A percentile compares a stretch with the other conserved stretches of the same genome.
Evolutionary conservation across 257 asterid species (phyloP).

Genomic region (Penstemon eatonii): DNA sequence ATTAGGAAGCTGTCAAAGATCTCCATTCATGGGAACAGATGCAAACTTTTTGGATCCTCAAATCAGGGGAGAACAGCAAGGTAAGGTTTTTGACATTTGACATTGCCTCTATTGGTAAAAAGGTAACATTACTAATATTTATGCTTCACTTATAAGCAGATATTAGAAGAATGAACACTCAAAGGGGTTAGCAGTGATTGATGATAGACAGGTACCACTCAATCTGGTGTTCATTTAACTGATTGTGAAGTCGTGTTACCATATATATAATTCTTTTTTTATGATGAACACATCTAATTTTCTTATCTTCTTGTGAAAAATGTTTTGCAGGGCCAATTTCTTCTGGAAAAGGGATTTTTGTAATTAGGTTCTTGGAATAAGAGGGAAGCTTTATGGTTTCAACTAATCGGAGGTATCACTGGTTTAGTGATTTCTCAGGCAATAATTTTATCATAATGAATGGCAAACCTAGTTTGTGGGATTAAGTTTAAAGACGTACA

Average conservation of each 20-base stretch:
- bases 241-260: too few relatives aligned
- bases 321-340: constrained; percentile 31
- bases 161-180: constrained; percentile 48
- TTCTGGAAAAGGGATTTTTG: constrained; percentile 19
- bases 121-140: constrained; percentile 8
- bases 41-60: constrained; percentile 53
- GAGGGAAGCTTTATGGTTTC: constrained; percentile 27
- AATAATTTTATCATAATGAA: constrained; percentile 19
- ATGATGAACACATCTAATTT: background rate
- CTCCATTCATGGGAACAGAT: constrained; percentile 70
- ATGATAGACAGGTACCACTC: constrained; percentile 28
- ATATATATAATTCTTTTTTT: too few relatives aligned
- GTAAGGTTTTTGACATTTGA: constrained; percentile 35
- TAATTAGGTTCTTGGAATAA: constrained; percentile 27
- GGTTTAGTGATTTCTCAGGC: constrained; percentile 7
- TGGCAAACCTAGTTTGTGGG: background rate
- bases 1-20: constrained; percentile 68
- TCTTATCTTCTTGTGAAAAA: background rate
- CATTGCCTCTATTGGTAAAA: constrained; percentile 11
- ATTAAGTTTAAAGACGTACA: constrained; percentile 6
- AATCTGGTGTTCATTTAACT: too few relatives aligned
- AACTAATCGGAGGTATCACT: constrained; percentile 17
- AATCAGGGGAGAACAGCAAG: constrained; percentile 55
- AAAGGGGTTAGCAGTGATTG: constrained; percentile 58
- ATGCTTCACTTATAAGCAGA: constrained; percentile 42